Base-by-base conservation (phyloP, 2,329 filamentous ascomycete species). In the Conoideocrella luteorostrata region DNA sequence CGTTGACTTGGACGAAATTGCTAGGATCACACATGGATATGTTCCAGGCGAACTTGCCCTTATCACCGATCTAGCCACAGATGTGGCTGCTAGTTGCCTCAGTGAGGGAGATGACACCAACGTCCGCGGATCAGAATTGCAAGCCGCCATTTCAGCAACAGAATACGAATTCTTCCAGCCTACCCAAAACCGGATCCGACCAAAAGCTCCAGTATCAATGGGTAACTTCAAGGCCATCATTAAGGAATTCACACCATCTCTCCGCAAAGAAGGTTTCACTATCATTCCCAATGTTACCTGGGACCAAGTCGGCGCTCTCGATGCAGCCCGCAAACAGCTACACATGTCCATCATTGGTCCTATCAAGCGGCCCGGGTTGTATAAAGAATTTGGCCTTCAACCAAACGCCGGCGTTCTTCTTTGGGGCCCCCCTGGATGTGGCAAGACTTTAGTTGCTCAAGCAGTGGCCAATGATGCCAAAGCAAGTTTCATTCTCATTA, bases 401-500 rank as follows among this genome's bases (percentile, higher is more conserved):
- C 81, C 86, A 0, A 86, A 88, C 1, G 86, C 88, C 0, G 93
- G 93, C 13, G 88, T 96, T 3, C 75, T 98, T 1, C 86, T 98
- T 43, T 98, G 91, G 88, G 93, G 93, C 0, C 93, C 93, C 1
- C 93, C 93, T 0, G 93, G 93, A 6, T 98, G 93, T 63, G 93
- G 93, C 55, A 98, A 98, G 64, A 98, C 93, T 0, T 77, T 98
- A 2, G 80, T 98, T 2, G 93, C 93, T 15, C 96, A 97, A 67
- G 93, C 93, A 4, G 89, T 96, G 4, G 93, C 93, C 44, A 95
- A 95, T 62, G 89, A 95, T 61, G 90, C 86, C 7, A 88, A 91
- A 62, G 93, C 93, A 38, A 97, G 95, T 65, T 98, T 98, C 70
- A 98, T 98, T 65, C 89, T 88, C 41, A 88, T 98, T 66, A 96